Evolutionary conservation across 257 asterid species (phyloP).

Genomic region (Linderniella brevidens): DNA sequence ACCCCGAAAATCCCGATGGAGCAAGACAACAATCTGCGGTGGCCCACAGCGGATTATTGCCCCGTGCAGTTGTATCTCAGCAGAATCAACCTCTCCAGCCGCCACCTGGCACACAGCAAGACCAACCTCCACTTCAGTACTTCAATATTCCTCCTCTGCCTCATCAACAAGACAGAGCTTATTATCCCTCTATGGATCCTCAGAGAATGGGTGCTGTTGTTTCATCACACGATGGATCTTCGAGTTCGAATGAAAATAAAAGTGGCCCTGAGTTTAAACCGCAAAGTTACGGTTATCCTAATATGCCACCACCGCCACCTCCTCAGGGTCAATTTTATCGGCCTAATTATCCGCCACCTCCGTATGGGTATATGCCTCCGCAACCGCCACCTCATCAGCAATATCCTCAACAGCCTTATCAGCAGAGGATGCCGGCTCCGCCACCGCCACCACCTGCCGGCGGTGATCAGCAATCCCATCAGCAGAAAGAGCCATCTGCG

Average conservation of each 20-base stretch:
- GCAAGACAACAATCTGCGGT: constrained; percentile 59
- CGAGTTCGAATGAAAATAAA: constrained; percentile 39
- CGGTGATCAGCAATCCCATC: constrained; percentile 25
- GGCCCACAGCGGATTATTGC: constrained; percentile 77
- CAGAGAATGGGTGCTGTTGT: constrained; percentile 88
- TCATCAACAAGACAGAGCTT: constrained; percentile 50
- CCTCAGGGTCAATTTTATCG: constrained; percentile 71
- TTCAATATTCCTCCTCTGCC: constrained; percentile 76
- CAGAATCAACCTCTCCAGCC: constrained; percentile 49
- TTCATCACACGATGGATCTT: constrained; percentile 58
- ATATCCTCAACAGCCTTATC: constrained; percentile 39
- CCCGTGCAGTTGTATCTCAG: constrained; percentile 83
- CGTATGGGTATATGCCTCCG: constrained; percentile 49
- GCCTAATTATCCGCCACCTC: constrained; percentile 57
- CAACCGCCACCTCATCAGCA: constrained; percentile 51
- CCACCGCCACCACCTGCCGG: constrained; percentile 24
- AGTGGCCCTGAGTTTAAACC: constrained; percentile 24
- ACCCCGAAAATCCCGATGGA: constrained; percentile 55
- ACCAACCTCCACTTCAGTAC: constrained; percentile 52
- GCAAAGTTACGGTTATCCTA: constrained; percentile 28
- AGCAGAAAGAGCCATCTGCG: constrained; percentile 28
- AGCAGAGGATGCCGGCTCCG: constrained; percentile 28
- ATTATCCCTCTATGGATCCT: constrained; percentile 96
- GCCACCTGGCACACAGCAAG: constrained; percentile 41
- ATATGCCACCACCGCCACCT: constrained; percentile 35